These are phyloP conservation scores for Fusarium fujikuroi DNA, from an alignment of 2,329 filamentous ascomycete species.

Conservation along the genomic window DNA sequence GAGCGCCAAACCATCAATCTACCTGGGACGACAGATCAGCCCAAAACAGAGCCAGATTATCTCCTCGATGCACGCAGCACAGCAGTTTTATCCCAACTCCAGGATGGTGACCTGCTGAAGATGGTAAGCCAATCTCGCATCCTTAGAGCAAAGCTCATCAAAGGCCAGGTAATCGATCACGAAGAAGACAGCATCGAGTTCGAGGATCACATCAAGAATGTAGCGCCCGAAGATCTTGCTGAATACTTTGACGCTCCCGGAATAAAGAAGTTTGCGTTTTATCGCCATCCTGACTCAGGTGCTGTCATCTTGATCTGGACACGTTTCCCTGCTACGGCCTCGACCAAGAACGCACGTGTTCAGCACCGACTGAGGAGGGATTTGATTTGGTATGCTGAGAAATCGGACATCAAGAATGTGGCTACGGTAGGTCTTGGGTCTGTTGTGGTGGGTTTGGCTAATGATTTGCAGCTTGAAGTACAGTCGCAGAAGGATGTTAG, in stretches of 20 bases:
- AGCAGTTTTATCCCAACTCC: neutral
- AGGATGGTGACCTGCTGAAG: conserved; percentile 14
- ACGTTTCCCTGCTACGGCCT: neutral
- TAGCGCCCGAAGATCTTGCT: neutral
- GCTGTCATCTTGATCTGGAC: conserved; percentile 25
- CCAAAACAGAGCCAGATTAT: neutral
- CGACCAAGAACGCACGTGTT: neutral
- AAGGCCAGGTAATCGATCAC: neutral
- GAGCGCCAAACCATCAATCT: neutral
- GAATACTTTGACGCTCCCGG: neutral
- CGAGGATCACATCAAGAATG: fast-evolving
- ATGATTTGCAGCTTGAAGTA: neutral
- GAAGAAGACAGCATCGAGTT: neutral
- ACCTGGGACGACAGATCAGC: neutral
- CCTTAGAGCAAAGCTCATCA: neutral
- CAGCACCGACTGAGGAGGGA: conserved; percentile 14
- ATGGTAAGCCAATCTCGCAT: neutral
- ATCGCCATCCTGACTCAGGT: neutral
- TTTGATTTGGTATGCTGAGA: neutral
- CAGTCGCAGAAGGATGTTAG: neutral
- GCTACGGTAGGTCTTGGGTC: neutral
- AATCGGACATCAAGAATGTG: neutral
- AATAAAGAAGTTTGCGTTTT: neutral
- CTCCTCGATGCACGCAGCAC: neutral
- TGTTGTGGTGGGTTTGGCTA: fast-evolving